Evolutionary conservation across 257 asterid species (phyloP), one percentile per base, ranked within the genome.

Genomic region (Nicotiana attenuata): DNA sequence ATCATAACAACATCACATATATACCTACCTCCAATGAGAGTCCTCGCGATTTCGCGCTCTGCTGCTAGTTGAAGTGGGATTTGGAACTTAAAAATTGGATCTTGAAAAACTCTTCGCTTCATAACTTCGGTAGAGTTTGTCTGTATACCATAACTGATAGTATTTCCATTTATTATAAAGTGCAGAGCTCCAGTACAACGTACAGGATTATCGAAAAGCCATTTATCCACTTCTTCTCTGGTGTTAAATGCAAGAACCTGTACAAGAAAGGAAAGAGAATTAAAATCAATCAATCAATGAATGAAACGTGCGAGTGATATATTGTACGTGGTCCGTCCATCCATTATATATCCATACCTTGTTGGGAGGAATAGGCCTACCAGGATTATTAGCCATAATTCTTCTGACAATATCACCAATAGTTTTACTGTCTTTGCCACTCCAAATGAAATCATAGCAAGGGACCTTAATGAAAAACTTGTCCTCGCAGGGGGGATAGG

Each of bases 21-120:
- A 50, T 85, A 92, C 97, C 97, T 85, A 92, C 97, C 97, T 88
- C 93, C 93, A 80, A 94, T 83, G n/a, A 94, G 84, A 81, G 90
- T 79, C 85, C 97, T 88, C 3, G 93, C 97, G 65, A 94, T 93
- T 86, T 94, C 97, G 33, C 98, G 92, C 87, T 94, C 98, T 28
- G 95, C 97, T 69, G 98, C 97, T 83, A 94, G 89, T 86, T 94
- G 98, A 85, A 94, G 97, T 24, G 98, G 98, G 84, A 92, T 88
- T 86, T 93, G 97, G 88, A 93, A 88, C 66, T 93, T 93, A 81
- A 93, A 88, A n/a, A 96, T 92, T 19, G 97, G 97, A 88, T 94
- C 97, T 85, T 93, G 95, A 77, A 55, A 89, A 17, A 7, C 80
- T 69, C 96, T 97, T 81, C 95, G 88, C 85, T 80, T 88, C 33